A percentile compares a stretch with the other conserved stretches of the same genome.
These are phyloP conservation scores for Bruguiera parviflora DNA, from an alignment of 345 rosid species.

Conservation along the genomic window DNA sequence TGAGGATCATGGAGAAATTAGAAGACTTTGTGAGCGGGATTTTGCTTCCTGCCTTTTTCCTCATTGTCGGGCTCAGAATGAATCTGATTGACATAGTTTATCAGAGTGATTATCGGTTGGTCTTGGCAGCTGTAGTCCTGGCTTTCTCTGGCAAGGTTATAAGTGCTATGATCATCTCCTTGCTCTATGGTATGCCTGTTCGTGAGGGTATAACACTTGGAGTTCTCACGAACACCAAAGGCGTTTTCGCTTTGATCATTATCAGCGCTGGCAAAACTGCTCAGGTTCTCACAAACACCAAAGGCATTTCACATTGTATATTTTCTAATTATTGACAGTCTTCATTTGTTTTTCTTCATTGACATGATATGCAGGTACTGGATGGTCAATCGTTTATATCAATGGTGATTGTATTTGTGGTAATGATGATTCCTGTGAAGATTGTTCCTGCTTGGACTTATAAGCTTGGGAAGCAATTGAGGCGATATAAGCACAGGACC, in stretches of 20 bases:
- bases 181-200: constrained; percentile 12
- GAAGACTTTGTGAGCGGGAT: constrained; percentile 10
- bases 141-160: constrained; percentile 30
- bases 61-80: constrained; percentile 1
- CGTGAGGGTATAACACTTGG: constrained; percentile 44
- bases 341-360: neutral
- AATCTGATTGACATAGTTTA: neutral
- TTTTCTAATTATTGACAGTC: neutral
- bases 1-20: constrained; percentile 31
- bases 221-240: constrained; percentile 53
- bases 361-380: constrained; percentile 1
- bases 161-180: constrained; percentile 29
- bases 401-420: neutral
- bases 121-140: constrained; percentile 5
- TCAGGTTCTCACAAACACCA: no score
- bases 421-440: constrained; percentile 21
- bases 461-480: constrained; percentile 24
- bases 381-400: constrained; percentile 9
- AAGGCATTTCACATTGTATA: neutral
- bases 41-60: constrained; percentile 11
- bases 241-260: constrained; percentile 30
- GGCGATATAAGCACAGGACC: constrained; percentile 36
- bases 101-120: neutral
- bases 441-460: constrained; percentile 32
- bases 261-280: constrained; percentile 15